These are phyloP conservation scores for Fraxinus xanthoxyloides DNA, from an alignment of 305 asterid genomes.

Conservation along the genomic window DNA sequence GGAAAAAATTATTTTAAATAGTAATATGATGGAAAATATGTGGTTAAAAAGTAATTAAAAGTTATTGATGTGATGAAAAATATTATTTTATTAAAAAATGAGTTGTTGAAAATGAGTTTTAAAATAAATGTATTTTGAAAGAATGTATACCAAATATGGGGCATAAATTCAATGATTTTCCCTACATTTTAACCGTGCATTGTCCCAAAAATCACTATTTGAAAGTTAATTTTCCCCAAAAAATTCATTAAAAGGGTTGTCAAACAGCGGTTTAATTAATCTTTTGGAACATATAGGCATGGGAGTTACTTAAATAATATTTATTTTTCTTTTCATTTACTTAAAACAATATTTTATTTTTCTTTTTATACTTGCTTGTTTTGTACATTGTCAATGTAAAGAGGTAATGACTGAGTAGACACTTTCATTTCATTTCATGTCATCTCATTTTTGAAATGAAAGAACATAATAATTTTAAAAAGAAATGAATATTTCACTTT, in stretches of 20 bases:
- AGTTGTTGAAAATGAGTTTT: too few relatives aligned
- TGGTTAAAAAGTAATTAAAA: too few relatives aligned
- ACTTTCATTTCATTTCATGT: not conserved
- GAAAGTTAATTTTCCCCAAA: not conserved
- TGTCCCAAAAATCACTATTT: not conserved
- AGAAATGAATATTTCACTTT: not conserved
- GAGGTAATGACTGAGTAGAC: not conserved
- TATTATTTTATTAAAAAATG: too few relatives aligned
- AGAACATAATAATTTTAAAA: not conserved
- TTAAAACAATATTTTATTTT: too few relatives aligned
- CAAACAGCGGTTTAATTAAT: not conserved
- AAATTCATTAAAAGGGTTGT: too few relatives aligned
- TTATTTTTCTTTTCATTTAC: too few relatives aligned
- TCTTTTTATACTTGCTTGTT: not conserved
- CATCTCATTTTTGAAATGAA: not conserved
- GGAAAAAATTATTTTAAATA: too few relatives aligned
- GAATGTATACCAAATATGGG: too few relatives aligned
- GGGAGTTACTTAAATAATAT: not conserved
- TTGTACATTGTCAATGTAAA: not conserved
- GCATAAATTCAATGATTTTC: not conserved
- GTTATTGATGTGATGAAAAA: too few relatives aligned
- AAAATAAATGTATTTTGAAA: too few relatives aligned
- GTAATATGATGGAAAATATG: too few relatives aligned
- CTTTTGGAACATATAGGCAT: not conserved
- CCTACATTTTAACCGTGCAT: too few relatives aligned